A percentile compares a stretch with the other conserved stretches of the same genome.
Conservation (phyloP, 1,284 basidiomycete genomes). For the Puccinia hordei region DNA sequence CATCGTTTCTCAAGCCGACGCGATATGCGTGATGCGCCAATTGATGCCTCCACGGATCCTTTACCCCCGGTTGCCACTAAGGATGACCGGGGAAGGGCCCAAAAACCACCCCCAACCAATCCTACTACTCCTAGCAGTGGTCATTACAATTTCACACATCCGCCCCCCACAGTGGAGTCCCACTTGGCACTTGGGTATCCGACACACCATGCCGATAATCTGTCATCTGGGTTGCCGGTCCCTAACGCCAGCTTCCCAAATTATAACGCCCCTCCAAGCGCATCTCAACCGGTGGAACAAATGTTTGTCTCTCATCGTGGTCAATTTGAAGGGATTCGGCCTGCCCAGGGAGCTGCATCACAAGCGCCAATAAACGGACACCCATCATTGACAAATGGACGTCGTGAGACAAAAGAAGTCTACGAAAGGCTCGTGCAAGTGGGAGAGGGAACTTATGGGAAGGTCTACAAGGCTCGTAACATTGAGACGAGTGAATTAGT, state of each 20-base stretch:
- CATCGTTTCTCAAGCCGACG: conserved; percentile 14
- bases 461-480: conserved; percentile 96
- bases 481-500: conserved; percentile 74
- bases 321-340: not conserved
- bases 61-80: not conserved
- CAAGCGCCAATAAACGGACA: not conserved
- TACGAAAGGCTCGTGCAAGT: conserved; percentile 91
- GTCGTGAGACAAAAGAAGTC: conserved; percentile 61
- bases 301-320: not conserved
- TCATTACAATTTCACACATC: not conserved
- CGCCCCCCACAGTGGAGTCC: not conserved
- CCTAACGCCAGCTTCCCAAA: not conserved
- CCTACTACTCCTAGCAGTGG: not conserved
- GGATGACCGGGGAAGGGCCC: conserved; percentile 11
- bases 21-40: not conserved
- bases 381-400: conserved; percentile 16
- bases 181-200: not conserved
- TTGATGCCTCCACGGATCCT: not conserved
- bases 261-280: not conserved
- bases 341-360: not conserved
- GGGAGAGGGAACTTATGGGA: conserved; percentile 97
- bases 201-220: not conserved
- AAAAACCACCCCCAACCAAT: not conserved
- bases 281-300: not conserved
- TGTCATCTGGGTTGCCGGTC: not conserved